A percentile compares a stretch with the other conserved stretches of the same genome.
Evolutionary conservation across 2,329 filamentous ascomycete genomes (phyloP).

Genomic region (Colletotrichum tamarilloi): DNA sequence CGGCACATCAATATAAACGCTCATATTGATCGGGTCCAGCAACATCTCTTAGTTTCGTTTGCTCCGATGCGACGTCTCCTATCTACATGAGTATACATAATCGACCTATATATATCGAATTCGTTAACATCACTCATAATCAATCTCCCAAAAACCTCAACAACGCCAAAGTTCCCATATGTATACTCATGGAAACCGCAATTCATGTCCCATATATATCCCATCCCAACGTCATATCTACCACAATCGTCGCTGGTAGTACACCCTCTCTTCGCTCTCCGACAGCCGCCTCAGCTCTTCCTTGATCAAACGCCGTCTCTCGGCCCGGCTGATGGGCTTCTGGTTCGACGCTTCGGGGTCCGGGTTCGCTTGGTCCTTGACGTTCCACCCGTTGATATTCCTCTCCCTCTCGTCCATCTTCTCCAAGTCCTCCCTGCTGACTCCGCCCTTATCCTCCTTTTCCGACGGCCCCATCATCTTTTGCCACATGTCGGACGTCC

Average conservation of each 20-base stretch:
- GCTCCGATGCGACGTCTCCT: background rate
- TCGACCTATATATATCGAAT: slow-evolving; percentile 2
- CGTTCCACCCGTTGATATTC: slow-evolving; percentile 37
- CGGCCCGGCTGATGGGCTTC: slow-evolving; percentile 62
- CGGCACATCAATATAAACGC: background rate
- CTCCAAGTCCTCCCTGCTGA: slow-evolving; percentile 35
- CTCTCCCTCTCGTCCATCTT: slow-evolving; percentile 40
- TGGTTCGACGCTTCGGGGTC: slow-evolving; percentile 51
- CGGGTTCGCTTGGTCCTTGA: slow-evolving; percentile 43
- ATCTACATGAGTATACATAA: slow-evolving; percentile 14
- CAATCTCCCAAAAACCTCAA: background rate
- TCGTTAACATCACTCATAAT: slow-evolving; percentile 22
- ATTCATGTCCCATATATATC: background rate
- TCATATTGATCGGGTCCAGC: background rate
- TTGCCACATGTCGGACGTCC: slow-evolving; percentile 31
- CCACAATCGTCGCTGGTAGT: slow-evolving; percentile 67
- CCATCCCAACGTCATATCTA: slow-evolving; percentile 41
- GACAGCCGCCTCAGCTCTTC: slow-evolving; percentile 64
- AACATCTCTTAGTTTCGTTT: slow-evolving; percentile 6
- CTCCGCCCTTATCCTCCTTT: slow-evolving; percentile 6
- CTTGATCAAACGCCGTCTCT: slow-evolving; percentile 68
- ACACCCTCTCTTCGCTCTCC: slow-evolving; percentile 57
- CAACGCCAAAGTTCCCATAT: slow-evolving; percentile 30
- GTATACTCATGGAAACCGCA: background rate
- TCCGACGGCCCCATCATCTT: slow-evolving; percentile 13